phyloP scores from a whole-genome alignment of 352 stramenopile genomes.

The Peronospora belbahrii region DNA sequence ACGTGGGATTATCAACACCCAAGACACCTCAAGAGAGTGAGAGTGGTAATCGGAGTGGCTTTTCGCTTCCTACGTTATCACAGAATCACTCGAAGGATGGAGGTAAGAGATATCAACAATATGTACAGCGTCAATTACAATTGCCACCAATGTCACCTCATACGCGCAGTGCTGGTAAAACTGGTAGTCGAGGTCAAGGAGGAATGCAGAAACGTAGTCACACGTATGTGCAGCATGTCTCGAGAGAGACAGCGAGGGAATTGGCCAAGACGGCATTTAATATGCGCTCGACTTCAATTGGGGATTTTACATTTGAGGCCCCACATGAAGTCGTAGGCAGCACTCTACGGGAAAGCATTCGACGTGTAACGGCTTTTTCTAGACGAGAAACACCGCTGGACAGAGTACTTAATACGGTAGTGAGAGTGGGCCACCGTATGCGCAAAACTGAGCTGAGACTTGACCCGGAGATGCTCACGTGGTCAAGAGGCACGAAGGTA shows the following conservation, averaged over 20 bases:
- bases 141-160: slow-evolving; percentile 37
- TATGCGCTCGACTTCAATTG: slow-evolving; percentile 62
- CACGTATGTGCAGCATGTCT: slow-evolving; percentile 35
- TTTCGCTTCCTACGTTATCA: slow-evolving; percentile 19
- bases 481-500: slow-evolving; percentile 41
- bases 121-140: slow-evolving; percentile 61
- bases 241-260: slow-evolving; percentile 49
- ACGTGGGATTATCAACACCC: slow-evolving; percentile 24
- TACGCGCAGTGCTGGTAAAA: slow-evolving; percentile 23
- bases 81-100: slow-evolving; percentile 9
- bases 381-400: slow-evolving; percentile 63
- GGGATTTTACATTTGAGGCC: slow-evolving; percentile 68
- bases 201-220: slow-evolving; percentile 18
- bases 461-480: slow-evolving; percentile 53
- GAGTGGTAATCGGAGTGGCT: slow-evolving; percentile 7
- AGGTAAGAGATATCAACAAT: slow-evolving; percentile 49
- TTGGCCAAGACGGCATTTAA: slow-evolving; percentile 63
- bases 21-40: slow-evolving; percentile 22
- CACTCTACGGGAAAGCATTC: slow-evolving; percentile 67
- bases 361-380: slow-evolving; percentile 78
- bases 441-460: slow-evolving; percentile 55
- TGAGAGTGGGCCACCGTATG: slow-evolving; percentile 31
- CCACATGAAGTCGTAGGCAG: slow-evolving; percentile 38
- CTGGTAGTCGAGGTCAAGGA: slow-evolving; percentile 7
- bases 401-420: slow-evolving; percentile 39